A percentile compares a stretch with the other conserved stretches of the same genome.
Conservation (phyloP, 352 stramenopile species). For the Globisporangium takayamanum region DNA sequence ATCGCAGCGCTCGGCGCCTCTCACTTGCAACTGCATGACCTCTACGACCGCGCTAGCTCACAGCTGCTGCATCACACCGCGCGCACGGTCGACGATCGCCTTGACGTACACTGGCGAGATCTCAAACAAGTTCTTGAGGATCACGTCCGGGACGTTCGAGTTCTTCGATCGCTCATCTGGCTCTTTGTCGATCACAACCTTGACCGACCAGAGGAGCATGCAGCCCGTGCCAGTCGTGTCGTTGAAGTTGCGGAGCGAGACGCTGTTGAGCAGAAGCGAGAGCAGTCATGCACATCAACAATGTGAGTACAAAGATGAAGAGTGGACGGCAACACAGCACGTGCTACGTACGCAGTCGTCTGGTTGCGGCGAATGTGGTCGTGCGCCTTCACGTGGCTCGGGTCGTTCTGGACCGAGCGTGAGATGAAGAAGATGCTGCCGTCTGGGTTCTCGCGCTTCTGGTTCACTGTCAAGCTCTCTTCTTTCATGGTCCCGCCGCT, state of each 20-base stretch:
- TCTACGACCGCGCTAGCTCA: constrained; percentile 11
- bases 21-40: background rate
- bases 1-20: background rate
- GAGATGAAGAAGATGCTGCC: constrained; percentile 67
- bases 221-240: constrained; percentile 65
- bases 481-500: constrained; percentile 79
- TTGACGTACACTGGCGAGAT: constrained; percentile 83
- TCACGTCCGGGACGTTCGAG: constrained; percentile 81
- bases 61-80: constrained; percentile 37
- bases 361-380: constrained; percentile 74
- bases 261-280: constrained; percentile 22
- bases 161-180: constrained; percentile 62
- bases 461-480: constrained; percentile 64
- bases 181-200: constrained; percentile 76
- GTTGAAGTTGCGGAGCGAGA: constrained; percentile 75
- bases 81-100: constrained; percentile 67
- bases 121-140: constrained; percentile 87
- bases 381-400: constrained; percentile 51
- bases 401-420: constrained; percentile 59
- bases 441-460: constrained; percentile 76
- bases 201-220: constrained; percentile 76
- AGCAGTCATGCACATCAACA: background rate
- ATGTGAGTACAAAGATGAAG: background rate
- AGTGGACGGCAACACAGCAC: background rate
- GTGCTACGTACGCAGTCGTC: constrained; percentile 58